phyloP scores from a whole-genome alignment of 495 filamentous ascomycete species.

The Penicillium ochrochloron region DNA sequence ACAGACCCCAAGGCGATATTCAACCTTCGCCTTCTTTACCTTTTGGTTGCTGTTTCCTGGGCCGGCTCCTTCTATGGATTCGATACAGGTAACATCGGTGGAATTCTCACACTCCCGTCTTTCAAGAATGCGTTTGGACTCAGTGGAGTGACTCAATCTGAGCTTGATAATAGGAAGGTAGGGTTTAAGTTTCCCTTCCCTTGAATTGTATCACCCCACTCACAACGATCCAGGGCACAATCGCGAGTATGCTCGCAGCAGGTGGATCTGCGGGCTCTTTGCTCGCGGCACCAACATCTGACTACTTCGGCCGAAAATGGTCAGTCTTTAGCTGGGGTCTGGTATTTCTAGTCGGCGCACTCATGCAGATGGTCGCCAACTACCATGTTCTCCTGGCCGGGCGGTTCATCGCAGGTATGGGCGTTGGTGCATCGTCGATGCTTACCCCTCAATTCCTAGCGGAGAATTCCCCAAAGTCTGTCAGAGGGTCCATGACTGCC shows the following conservation, averaged over 20 bases:
- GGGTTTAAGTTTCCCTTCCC: not conserved
- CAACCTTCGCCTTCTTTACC: conserved; percentile 33
- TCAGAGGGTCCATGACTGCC: conserved; percentile 34
- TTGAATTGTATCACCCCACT: conserved; percentile 15
- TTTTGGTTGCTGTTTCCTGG: conserved; percentile 30
- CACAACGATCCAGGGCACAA: conserved; percentile 58
- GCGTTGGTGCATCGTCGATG: conserved; percentile 30
- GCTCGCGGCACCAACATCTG: conserved; percentile 57
- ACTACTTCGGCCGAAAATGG: conserved; percentile 57
- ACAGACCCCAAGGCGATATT: conserved; percentile 32
- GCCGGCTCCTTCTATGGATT: conserved; percentile 57
- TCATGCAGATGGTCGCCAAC: conserved; percentile 59
- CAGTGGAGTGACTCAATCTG: conserved; percentile 19
- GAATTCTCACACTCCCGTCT: conserved; percentile 62
- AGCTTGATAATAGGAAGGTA: conserved; percentile 31
- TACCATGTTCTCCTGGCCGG: conserved; percentile 36
- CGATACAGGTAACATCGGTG: conserved; percentile 68
- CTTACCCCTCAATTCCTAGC: conserved; percentile 31
- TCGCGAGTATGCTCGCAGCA: conserved; percentile 64
- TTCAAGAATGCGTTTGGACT: conserved; percentile 51
- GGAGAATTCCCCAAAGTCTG: conserved; percentile 39
- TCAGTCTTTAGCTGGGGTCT: conserved; percentile 53
- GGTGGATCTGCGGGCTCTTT: conserved; percentile 63
- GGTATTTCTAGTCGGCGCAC: conserved; percentile 63
- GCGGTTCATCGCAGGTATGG: conserved; percentile 51